These are phyloP conservation scores for Apiotrichum gracile DNA, from an alignment of 1,284 basidiomycete genomes.

Conservation along the genomic window DNA sequence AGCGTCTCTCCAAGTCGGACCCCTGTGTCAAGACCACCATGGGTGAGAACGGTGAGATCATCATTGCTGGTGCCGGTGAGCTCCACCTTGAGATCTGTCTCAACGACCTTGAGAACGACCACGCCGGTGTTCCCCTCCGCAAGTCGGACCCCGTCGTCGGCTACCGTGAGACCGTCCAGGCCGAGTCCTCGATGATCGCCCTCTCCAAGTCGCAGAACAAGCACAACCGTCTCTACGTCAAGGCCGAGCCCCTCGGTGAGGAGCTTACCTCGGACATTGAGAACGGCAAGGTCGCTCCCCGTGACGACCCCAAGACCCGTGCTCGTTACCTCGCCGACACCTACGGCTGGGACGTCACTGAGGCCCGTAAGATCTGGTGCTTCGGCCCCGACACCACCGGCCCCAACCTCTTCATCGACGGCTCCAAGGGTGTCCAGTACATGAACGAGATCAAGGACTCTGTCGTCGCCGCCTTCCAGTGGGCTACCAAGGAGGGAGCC, in stretches of 20 bases:
- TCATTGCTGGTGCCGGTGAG: slow-evolving; percentile 98
- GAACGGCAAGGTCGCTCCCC: slow-evolving; percentile 72
- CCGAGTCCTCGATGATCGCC: slow-evolving; percentile 92
- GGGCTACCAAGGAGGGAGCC: slow-evolving; percentile 98
- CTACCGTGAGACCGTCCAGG: slow-evolving; percentile 96
- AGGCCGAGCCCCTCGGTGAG: slow-evolving; percentile 88
- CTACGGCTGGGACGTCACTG: slow-evolving; percentile 97
- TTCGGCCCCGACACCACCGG: slow-evolving; percentile 99
- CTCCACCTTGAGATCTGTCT: slow-evolving; percentile 99
- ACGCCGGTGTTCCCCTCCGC: slow-evolving; percentile 98
- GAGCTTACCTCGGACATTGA: slow-evolving; percentile 93
- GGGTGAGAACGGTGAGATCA: slow-evolving; percentile 89
- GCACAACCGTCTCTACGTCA: slow-evolving; percentile 97
- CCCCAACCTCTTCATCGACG: slow-evolving; percentile 94
- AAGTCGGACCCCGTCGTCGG: slow-evolving; percentile 98
- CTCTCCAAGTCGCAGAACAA: slow-evolving; percentile 99
- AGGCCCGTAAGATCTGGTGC: slow-evolving; percentile 99
- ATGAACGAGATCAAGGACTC: slow-evolving; percentile 99
- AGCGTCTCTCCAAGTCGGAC: slow-evolving; percentile 99
- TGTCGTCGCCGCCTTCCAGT: slow-evolving; percentile 98
- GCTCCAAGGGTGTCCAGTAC: slow-evolving; percentile 98
- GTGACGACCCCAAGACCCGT: slow-evolving; percentile 97
- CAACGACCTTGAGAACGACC: slow-evolving; percentile 98
- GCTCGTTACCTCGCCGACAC: slow-evolving; percentile 96
- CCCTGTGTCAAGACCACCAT: slow-evolving; percentile 98